Conservation (phyloP, 768 basidiomycete species). For the Kockovaella imperatae region DNA sequence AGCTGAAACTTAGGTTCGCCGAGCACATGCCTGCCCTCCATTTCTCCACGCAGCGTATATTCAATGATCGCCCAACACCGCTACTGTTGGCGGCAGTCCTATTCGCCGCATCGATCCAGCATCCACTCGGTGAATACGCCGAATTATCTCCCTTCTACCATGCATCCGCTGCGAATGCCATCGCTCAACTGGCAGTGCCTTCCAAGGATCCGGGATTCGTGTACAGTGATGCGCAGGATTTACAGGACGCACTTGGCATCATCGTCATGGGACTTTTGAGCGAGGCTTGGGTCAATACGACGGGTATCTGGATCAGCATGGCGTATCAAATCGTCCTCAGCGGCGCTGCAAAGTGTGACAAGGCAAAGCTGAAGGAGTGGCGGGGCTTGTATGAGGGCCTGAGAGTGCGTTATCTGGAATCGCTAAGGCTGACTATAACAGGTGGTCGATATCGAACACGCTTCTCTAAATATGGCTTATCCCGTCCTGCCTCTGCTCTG, state of each 20-base stretch:
- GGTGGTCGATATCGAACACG: slow-evolving; percentile 8
- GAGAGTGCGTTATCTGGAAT: not conserved
- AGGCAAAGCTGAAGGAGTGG: not conserved
- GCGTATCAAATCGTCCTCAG: slow-evolving; percentile 3
- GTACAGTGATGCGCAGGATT: not conserved
- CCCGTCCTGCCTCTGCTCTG: slow-evolving; percentile 1
- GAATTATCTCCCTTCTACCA: slow-evolving; percentile 1
- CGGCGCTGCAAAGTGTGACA: not conserved
- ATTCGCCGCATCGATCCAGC: slow-evolving; percentile 4
- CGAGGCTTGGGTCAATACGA: slow-evolving; percentile 2
- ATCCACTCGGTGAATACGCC: not conserved
- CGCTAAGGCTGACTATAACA: not conserved
- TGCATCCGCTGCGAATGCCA: not conserved
- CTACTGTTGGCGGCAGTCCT: slow-evolving; percentile 5
- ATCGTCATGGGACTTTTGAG: slow-evolving; percentile 3
- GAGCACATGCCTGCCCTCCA: slow-evolving; percentile 9
- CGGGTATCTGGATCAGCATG: slow-evolving; percentile 5
- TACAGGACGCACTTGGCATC: slow-evolving; percentile 3
- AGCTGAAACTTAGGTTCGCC: slow-evolving; percentile 4
- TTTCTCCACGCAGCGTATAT: slow-evolving; percentile 1
- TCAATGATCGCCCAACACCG: slow-evolving; percentile 2
- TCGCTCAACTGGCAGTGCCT: slow-evolving; percentile 1
- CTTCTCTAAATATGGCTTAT: slow-evolving; percentile 3
- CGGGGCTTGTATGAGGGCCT: slow-evolving; percentile 6
- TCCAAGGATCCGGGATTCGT: not conserved